Conservation (phyloP, 2,329 filamentous ascomycete species). For the Ceratocystiopsis sp. region DNA sequence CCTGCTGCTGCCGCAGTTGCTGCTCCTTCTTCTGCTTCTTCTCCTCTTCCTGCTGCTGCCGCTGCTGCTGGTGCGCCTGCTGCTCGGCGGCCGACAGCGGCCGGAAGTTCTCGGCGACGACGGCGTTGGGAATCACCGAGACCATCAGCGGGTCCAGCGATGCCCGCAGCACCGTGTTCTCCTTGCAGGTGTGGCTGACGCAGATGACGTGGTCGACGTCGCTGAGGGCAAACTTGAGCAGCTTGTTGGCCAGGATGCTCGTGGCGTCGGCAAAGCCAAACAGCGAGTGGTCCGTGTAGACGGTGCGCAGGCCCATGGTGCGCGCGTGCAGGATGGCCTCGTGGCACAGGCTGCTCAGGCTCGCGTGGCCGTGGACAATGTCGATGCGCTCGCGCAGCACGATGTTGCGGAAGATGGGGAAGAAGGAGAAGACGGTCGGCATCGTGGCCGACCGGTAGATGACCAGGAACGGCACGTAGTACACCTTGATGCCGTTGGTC, state of each 20-base stretch:
- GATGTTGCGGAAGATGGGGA: conserved; percentile 94
- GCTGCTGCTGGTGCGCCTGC: conserved; percentile 17
- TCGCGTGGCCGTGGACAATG: conserved; percentile 95
- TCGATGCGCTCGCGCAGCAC: conserved; percentile 87
- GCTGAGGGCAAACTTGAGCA: conserved; percentile 88
- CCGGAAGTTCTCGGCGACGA: conserved; percentile 90
- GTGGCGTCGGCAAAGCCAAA: conserved; percentile 95
- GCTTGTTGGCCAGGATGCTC: conserved; percentile 91
- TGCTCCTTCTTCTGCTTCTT: not conserved
- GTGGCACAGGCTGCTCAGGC: conserved; percentile 80
- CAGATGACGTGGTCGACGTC: conserved; percentile 98
- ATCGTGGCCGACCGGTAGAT: conserved; percentile 90
- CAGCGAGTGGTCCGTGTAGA: conserved; percentile 93
- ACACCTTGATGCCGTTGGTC: conserved; percentile 95
- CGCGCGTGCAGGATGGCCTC: conserved; percentile 88
- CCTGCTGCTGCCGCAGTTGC: conserved; percentile 1
- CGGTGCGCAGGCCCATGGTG: conserved; percentile 89
- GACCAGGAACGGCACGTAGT: conserved; percentile 89
- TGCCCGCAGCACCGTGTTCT: conserved; percentile 89
- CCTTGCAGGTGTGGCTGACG: conserved; percentile 96
- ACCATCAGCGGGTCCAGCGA: conserved; percentile 94
- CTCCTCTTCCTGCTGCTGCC: not conserved
- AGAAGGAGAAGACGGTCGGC: conserved; percentile 96
- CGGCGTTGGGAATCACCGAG: conserved; percentile 92
- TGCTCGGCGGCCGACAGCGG: conserved; percentile 36